These are phyloP conservation scores for Podila epigama DNA, from an alignment of 192 early-diverging fungal genomes.

Conservation along the genomic window DNA sequence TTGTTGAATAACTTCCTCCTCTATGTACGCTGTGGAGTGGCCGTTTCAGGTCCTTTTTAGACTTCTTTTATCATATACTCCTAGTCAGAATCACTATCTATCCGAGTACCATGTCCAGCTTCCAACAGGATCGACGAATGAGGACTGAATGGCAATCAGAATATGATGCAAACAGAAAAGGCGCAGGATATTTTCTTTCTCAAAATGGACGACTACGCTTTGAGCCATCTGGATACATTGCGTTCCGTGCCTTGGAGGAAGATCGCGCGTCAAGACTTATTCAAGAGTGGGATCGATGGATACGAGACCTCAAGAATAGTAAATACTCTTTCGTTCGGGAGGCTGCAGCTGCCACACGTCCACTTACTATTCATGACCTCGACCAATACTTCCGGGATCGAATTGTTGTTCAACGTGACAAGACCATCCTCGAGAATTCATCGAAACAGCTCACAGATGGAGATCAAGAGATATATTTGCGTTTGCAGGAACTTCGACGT, in stretches of 20 bases:
- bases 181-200: slow-evolving; percentile 8
- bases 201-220: background rate
- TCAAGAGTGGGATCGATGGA: background rate
- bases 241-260: background rate
- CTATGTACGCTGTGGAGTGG: background rate
- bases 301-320: background rate
- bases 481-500: background rate
- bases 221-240: background rate
- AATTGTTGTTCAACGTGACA: slow-evolving; percentile 2
- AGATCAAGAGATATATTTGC: slow-evolving; percentile 3
- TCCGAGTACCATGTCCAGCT: background rate
- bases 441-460: background rate
- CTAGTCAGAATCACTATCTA: background rate
- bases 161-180: slow-evolving; percentile 6
- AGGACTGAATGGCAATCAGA: slow-evolving; percentile 7
- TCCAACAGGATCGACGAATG: background rate
- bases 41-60: background rate
- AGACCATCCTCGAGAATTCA: background rate
- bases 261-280: background rate
- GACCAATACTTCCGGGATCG: background rate
- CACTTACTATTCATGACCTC: slow-evolving; percentile 1
- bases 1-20: background rate
- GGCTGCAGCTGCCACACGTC: background rate
- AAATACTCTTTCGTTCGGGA: background rate
- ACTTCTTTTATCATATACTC: background rate